Base-by-base conservation (phyloP, 2,329 filamentous ascomycete species). In the Dactylellina drechsleri region DNA sequence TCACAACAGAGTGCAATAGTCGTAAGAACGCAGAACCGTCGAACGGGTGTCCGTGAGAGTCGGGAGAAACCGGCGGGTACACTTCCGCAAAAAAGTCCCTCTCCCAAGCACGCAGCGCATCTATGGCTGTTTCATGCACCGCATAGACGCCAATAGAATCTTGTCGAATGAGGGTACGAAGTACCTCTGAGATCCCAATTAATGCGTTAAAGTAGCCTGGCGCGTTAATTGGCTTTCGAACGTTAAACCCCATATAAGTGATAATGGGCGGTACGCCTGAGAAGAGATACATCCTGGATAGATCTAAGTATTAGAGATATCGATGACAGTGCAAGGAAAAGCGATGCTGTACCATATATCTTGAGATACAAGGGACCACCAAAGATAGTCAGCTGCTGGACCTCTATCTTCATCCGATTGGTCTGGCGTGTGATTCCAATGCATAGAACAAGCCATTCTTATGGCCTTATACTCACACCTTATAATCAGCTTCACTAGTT, bases 401-500 rank as follows among this genome's bases (percentile, higher is more conserved):
- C 75, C 67, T 59, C 67, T 52, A 40, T 73, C 74, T 53, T 66
- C 67, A 26, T 78, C 75, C 45, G 31, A 31, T 49, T 76, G 68
- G 41, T 66, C 64, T 26, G 58, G 60, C 36, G 73, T 66, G 10
- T 67, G 72, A 57, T 78, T 78, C 77, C 77, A 78, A 36, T 76
- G 75, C 59, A 78, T 61, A 41, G 77, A 77, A 49, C 75, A 78
- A 36, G 77, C 77, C 77, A 78, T 78, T 26, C 77, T 68, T 36
- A 78, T 73, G 15, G 77, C 77, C 77, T 23, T 23, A 4, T 56
- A 54, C 64, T 13, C 54, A 52, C 16, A 26, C 49, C 13, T n/a
- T 20, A 23, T 40, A 47, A 18, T n/a, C 28, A 28, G 41, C 47
- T 45, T 41, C 58, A 45, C 50, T 60, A 57, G 3, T 18, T 12